Evolutionary conservation across 345 rosid genomes (phyloP).

Genomic region (Populus pruinosa): DNA sequence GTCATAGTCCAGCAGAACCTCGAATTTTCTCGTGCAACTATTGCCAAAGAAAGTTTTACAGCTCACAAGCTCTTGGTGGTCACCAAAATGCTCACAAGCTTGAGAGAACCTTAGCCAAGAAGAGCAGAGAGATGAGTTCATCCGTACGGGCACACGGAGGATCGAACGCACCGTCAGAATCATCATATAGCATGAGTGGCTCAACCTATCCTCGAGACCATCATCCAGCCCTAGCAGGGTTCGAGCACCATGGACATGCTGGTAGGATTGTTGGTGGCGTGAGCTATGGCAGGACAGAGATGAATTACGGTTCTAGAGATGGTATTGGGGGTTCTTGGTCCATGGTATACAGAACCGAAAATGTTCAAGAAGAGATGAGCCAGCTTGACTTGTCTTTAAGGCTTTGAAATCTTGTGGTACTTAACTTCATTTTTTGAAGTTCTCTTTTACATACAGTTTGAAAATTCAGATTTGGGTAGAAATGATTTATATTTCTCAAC

Average conservation of each 20-base stretch:
- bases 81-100: slow-evolving; percentile 98
- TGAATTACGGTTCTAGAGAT: slow-evolving; percentile 27
- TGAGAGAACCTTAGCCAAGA: slow-evolving; percentile 88
- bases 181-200: neutral
- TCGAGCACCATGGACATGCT: slow-evolving; percentile 39
- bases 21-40: slow-evolving; percentile 87
- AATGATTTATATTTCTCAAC: no score
- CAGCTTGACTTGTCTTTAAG: slow-evolving; percentile 78
- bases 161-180: slow-evolving; percentile 16
- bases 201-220: slow-evolving; percentile 13
- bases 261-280: slow-evolving; percentile 25
- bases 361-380: slow-evolving; percentile 53
- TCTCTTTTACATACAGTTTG: neutral
- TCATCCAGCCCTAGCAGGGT: slow-evolving; percentile 23
- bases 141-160: slow-evolving; percentile 29
- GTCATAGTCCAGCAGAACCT: slow-evolving; percentile 39
- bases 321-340: slow-evolving; percentile 26
- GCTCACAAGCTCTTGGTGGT: slow-evolving; percentile 99
- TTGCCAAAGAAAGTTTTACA: slow-evolving; percentile 85
- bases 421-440: neutral
- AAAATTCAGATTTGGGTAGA: no score
- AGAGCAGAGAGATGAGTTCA: slow-evolving; percentile 53
- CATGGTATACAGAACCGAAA: slow-evolving; percentile 37
- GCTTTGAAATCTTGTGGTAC: slow-evolving; percentile 40
- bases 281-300: slow-evolving; percentile 26